Percentiles rank a stretch among this genome's conserved stretches.
These are phyloP conservation scores for Globisporangium nunn DNA, from an alignment of 352 stramenopile genomes.

Conservation along the genomic window DNA sequence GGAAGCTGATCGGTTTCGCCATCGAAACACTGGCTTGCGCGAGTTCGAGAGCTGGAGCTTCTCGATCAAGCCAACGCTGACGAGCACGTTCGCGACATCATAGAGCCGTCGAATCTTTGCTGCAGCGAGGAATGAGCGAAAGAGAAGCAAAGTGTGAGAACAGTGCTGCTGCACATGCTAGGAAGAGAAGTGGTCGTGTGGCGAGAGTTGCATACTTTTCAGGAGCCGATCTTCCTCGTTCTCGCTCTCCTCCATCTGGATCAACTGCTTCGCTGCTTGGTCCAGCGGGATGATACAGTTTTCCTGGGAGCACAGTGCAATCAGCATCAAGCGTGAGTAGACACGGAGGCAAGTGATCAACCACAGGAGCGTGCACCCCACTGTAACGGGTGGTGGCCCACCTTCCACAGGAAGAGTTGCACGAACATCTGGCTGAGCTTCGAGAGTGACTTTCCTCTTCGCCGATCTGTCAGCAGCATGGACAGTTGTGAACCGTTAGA, in stretches of 20 bases:
- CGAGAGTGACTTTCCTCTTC: conserved; percentile 83
- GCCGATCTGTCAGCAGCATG: conserved; percentile 29
- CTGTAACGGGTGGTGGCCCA: conserved; percentile 8
- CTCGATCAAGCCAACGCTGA: conserved; percentile 89
- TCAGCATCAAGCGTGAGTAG: not conserved
- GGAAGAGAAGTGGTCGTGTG: not conserved
- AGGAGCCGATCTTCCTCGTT: conserved; percentile 71
- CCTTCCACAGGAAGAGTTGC: conserved; percentile 90
- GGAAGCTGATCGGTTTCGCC: conserved; percentile 33
- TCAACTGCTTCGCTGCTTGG: conserved; percentile 91
- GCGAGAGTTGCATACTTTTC: conserved; percentile 48
- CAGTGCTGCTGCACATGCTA: not conserved
- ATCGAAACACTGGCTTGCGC: conserved; percentile 82
- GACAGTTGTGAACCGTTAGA: not conserved
- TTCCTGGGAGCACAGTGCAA: conserved; percentile 29
- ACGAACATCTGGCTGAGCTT: conserved; percentile 93
- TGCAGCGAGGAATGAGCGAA: conserved; percentile 13
- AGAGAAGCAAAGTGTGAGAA: not conserved
- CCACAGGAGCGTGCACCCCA: too few species aligned
- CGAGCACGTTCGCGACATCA: conserved; percentile 96
- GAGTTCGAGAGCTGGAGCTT: conserved; percentile 83
- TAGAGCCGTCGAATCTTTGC: conserved; percentile 95
- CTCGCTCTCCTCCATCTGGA: conserved; percentile 79
- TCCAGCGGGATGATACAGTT: conserved; percentile 90
- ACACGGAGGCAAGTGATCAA: not conserved